Percentiles rank a stretch among this genome's conserved stretches.
Conservation (phyloP, 2,329 filamentous ascomycete genomes). For the Stenocarpella maydis region DNA sequence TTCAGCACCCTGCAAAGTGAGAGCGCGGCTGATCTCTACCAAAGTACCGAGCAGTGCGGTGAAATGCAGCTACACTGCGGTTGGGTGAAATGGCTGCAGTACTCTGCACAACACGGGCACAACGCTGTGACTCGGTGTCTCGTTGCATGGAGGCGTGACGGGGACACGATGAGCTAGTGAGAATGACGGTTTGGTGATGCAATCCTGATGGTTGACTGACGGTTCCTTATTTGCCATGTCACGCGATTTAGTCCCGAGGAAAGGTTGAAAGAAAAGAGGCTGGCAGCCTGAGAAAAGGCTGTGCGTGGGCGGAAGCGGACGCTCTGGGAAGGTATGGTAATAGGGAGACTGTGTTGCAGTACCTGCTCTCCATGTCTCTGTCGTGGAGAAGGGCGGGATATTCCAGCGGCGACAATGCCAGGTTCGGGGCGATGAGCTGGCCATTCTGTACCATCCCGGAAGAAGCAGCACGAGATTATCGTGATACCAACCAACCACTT, state of each 20-base stretch:
- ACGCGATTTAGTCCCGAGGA: not conserved
- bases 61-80: not conserved
- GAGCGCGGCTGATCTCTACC: no score
- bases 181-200: conserved; percentile 1
- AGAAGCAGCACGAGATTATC: not conserved
- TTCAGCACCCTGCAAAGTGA: not conserved
- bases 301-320: not conserved
- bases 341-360: not conserved
- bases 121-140: not conserved
- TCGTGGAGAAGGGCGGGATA: not conserved
- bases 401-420: not conserved
- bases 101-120: not conserved
- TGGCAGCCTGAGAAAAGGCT: not conserved
- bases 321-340: not conserved
- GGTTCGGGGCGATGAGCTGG: conserved; percentile 4
- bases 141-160: not conserved
- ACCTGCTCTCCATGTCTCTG: conserved; percentile 17
- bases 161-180: not conserved
- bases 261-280: not conserved
- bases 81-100: not conserved
- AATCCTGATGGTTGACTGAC: not conserved
- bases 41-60: not conserved
- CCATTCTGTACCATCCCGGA: not conserved
- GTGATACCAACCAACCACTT: not conserved
- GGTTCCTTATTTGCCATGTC: not conserved